Conservation (phyloP, 1,284 basidiomycete species). For the Cutaneotrichosporon arboriforme region DNA sequence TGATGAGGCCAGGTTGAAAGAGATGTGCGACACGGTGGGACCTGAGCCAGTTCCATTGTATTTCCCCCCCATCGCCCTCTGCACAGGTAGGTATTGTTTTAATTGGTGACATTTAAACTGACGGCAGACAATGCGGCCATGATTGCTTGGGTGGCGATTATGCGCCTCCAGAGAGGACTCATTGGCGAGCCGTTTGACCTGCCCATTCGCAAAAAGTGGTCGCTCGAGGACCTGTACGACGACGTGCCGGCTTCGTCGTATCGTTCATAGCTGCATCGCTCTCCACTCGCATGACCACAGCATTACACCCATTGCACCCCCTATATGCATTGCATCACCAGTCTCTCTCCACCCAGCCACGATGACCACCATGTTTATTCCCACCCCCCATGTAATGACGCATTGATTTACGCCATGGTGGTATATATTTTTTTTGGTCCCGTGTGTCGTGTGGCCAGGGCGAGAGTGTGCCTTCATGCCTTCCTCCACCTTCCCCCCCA, state of each 20-base stretch:
- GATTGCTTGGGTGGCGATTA: conserved; percentile 85
- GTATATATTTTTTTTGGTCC: conserved; percentile 1
- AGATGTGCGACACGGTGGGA: conserved; percentile 17
- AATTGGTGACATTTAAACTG: neutral
- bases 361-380: neutral
- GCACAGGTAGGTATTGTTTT: conserved; percentile 62
- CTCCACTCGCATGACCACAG: neutral
- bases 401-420: neutral
- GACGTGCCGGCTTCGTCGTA: conserved; percentile 19
- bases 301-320: neutral
- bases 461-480: no score
- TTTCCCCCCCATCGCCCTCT: conserved; percentile 65
- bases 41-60: conserved; percentile 44
- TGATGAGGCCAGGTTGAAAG: conserved; percentile 19
- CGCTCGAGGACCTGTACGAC: conserved; percentile 55
- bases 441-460: neutral
- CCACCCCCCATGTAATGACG: neutral
- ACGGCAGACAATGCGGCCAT: conserved; percentile 82
- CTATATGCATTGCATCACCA: neutral
- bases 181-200: conserved; percentile 52
- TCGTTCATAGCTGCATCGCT: neutral
- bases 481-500: no score
- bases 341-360: neutral
- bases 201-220: conserved; percentile 45
- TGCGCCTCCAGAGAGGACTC: conserved; percentile 63